phyloP scores from a whole-genome alignment of 2,329 filamentous ascomycete genomes.

The Fusarium bactridioides region DNA sequence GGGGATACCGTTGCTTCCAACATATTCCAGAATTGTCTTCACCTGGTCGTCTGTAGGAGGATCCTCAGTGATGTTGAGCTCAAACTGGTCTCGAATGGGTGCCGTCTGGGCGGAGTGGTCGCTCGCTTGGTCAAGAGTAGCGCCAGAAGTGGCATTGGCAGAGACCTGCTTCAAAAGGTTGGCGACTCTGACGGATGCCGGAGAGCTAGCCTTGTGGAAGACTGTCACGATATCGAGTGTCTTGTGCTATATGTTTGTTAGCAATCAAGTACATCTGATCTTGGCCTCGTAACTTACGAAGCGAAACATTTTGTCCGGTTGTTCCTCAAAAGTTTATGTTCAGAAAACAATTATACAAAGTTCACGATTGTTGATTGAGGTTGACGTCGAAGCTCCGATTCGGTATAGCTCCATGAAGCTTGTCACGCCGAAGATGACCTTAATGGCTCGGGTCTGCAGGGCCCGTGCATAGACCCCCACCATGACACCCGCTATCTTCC shows the following conservation, averaged over 20 bases:
- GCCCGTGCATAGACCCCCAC: constrained; percentile 33
- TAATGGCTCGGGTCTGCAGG: constrained; percentile 36
- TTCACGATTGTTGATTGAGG: constrained; percentile 10
- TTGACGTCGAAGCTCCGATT: constrained; percentile 39
- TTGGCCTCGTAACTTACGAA: constrained; percentile 50
- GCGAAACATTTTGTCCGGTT: constrained; percentile 53
- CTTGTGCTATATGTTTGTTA: constrained; percentile 66
- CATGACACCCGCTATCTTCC: constrained; percentile 14
- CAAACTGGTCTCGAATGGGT: constrained; percentile 72
- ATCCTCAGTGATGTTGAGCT: constrained; percentile 83
- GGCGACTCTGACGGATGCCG: constrained; percentile 76
- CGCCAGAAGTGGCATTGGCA: constrained; percentile 70
- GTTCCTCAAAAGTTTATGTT: background rate
- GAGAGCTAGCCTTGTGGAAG: constrained; percentile 84
- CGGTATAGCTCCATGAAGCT: constrained; percentile 42
- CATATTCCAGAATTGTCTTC: constrained; percentile 83
- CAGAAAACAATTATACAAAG: background rate
- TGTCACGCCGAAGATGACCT: constrained; percentile 38
- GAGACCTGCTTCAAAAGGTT: constrained; percentile 83
- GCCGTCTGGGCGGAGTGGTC: constrained; percentile 72
- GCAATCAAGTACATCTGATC: constrained; percentile 1
- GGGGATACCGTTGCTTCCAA: constrained; percentile 68
- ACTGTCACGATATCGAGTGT: constrained; percentile 91
- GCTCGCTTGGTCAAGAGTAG: constrained; percentile 78
- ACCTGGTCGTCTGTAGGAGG: constrained; percentile 84